Evolutionary conservation across 495 filamentous ascomycete species (phyloP).

Genomic region (Schizothecium vesticola): DNA sequence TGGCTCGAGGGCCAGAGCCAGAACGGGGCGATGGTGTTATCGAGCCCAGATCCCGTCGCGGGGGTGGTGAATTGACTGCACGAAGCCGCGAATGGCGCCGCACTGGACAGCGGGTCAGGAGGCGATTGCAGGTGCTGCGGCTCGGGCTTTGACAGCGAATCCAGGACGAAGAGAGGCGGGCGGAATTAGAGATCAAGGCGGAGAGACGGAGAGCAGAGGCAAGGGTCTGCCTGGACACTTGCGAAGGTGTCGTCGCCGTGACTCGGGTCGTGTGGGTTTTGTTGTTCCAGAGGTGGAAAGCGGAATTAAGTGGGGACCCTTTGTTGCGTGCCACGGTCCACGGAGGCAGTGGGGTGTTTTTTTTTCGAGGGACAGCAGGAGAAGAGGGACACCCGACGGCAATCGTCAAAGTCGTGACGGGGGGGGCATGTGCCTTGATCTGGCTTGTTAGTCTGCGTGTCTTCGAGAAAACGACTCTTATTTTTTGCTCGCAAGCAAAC

Average conservation of each 20-base stretch:
- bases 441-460: background rate
- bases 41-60: conserved; percentile 2
- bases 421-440: background rate
- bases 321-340: conserved; percentile 11
- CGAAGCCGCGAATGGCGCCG: background rate
- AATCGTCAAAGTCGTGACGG: background rate
- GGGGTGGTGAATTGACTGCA: background rate
- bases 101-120: conserved; percentile 6
- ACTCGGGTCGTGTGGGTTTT: conserved; percentile 23
- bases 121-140: conserved; percentile 2
- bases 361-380: conserved; percentile 1
- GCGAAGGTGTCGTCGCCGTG: conserved; percentile 25
- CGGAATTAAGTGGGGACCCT: conserved; percentile 31
- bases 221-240: conserved; percentile 18
- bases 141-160: conserved; percentile 15
- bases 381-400: conserved; percentile 6
- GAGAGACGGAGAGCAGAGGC: conserved; percentile 11
- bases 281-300: conserved; percentile 26
- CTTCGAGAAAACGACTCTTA: background rate
- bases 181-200: conserved; percentile 3
- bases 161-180: background rate
- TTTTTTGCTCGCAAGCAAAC: background rate
- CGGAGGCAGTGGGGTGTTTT: background rate
- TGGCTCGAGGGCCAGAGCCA: background rate
- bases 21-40: conserved; percentile 1